Conservation (phyloP, 805 yeast species). For the Candida fluviatilis region DNA sequence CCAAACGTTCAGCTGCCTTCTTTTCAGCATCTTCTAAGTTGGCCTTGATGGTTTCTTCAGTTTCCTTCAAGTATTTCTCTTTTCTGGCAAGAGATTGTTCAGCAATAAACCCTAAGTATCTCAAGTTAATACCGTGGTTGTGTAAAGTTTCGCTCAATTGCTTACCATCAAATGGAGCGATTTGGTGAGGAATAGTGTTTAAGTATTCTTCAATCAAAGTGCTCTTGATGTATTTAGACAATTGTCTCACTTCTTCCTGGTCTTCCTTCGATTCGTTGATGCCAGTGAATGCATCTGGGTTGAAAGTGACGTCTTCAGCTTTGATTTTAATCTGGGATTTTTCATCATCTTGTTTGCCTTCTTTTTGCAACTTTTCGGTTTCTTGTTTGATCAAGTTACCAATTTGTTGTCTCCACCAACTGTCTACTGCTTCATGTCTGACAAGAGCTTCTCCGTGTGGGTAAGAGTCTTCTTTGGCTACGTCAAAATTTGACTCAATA, state of each 20-base stretch:
- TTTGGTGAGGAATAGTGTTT: slow-evolving; percentile 47
- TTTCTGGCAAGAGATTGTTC: slow-evolving; percentile 21
- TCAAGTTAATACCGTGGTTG: slow-evolving; percentile 77
- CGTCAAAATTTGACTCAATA: slow-evolving; percentile 51
- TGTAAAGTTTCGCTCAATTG: slow-evolving; percentile 72
- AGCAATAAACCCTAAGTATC: slow-evolving; percentile 75
- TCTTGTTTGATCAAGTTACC: slow-evolving; percentile 48
- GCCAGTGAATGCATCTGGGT: slow-evolving; percentile 72
- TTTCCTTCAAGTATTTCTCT: slow-evolving; percentile 13
- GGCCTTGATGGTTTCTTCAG: slow-evolving; percentile 16
- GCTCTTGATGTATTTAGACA: slow-evolving; percentile 58
- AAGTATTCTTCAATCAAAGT: slow-evolving; percentile 62
- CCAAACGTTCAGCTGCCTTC: slow-evolving; percentile 22
- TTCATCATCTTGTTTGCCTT: slow-evolving; percentile 28
- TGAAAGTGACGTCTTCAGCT: slow-evolving; percentile 53
- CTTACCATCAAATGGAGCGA: slow-evolving; percentile 76
- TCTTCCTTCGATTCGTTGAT: slow-evolving; percentile 44
- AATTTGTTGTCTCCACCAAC: slow-evolving; percentile 78
- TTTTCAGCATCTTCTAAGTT: slow-evolving; percentile 25
- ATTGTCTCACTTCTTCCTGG: slow-evolving; percentile 60
- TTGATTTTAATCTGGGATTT: slow-evolving; percentile 52
- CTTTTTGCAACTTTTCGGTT: slow-evolving; percentile 43
- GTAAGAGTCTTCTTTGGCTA: slow-evolving; percentile 41
- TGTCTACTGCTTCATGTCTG: slow-evolving; percentile 85
- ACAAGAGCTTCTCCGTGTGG: slow-evolving; percentile 79